phyloP scores from a whole-genome alignment of 805 yeast genomes.

The Wickerhamiella kurtzmanii region DNA sequence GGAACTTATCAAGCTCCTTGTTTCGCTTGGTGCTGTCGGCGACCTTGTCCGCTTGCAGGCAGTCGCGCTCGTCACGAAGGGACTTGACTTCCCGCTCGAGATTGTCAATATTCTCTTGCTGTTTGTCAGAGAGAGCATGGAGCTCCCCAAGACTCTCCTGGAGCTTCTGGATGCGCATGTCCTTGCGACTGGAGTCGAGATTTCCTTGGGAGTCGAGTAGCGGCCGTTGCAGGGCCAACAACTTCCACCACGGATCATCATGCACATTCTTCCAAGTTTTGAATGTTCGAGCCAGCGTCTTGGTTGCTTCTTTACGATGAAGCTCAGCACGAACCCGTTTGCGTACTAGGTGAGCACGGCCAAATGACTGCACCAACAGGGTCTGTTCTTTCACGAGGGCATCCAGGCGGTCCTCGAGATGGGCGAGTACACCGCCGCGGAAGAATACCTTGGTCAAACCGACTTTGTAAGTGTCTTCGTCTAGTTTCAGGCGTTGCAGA shows the following conservation, averaged over 20 bases:
- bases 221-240: slow-evolving; percentile 63
- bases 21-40: neutral
- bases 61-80: neutral
- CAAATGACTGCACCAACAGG: slow-evolving; percentile 46
- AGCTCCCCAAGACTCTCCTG: slow-evolving; percentile 24
- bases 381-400: slow-evolving; percentile 41
- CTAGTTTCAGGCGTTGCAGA: slow-evolving; percentile 48
- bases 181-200: slow-evolving; percentile 15
- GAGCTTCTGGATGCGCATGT: slow-evolving; percentile 22
- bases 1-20: slow-evolving; percentile 1
- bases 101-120: slow-evolving; percentile 21
- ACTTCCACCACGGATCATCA: slow-evolving; percentile 64
- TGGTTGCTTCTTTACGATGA: slow-evolving; percentile 55
- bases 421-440: slow-evolving; percentile 65
- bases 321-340: slow-evolving; percentile 34
- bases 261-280: slow-evolving; percentile 34
- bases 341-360: slow-evolving; percentile 55
- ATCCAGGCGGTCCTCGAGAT: slow-evolving; percentile 67
- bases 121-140: slow-evolving; percentile 20
- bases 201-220: slow-evolving; percentile 38
- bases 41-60: neutral
- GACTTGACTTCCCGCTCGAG: slow-evolving; percentile 23
- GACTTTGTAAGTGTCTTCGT: slow-evolving; percentile 44
- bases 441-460: slow-evolving; percentile 65
- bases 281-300: slow-evolving; percentile 51